Conservation (phyloP, 495 filamentous ascomycete genomes). For the Podospora fimiseda region DNA sequence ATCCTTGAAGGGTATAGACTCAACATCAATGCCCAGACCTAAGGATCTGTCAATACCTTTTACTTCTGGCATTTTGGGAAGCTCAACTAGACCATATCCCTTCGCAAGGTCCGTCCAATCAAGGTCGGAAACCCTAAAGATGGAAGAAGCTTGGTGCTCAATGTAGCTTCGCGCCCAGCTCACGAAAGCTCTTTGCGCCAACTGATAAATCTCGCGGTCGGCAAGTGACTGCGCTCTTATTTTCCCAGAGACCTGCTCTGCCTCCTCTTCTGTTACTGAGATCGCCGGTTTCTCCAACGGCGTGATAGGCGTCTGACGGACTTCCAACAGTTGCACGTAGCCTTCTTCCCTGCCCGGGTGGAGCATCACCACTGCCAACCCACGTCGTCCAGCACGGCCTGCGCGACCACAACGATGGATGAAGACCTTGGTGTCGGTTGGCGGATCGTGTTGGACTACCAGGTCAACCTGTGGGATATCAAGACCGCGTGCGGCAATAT, state of each 20-base stretch:
- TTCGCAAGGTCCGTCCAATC: slow-evolving; percentile 77
- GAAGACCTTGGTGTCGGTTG: slow-evolving; percentile 88
- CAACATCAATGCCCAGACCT: slow-evolving; percentile 78
- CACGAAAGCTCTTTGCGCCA: slow-evolving; percentile 84
- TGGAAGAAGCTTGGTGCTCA: slow-evolving; percentile 84
- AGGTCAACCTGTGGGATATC: slow-evolving; percentile 95
- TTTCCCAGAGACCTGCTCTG: slow-evolving; percentile 39
- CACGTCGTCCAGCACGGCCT: slow-evolving; percentile 78
- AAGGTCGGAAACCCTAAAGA: slow-evolving; percentile 77
- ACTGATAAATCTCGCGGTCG: slow-evolving; percentile 82
- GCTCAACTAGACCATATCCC: slow-evolving; percentile 70
- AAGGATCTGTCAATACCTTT: slow-evolving; percentile 65
- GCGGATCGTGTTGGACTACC: slow-evolving; percentile 87
- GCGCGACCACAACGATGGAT: slow-evolving; percentile 92
- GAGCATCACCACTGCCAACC: slow-evolving; percentile 78
- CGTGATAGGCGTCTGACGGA: slow-evolving; percentile 81
- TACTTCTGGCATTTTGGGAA: slow-evolving; percentile 94
- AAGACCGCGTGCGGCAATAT: slow-evolving; percentile 67
- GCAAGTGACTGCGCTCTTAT: slow-evolving; percentile 56
- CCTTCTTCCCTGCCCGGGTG: slow-evolving; percentile 79
- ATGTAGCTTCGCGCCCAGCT: slow-evolving; percentile 86
- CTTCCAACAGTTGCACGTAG: slow-evolving; percentile 78
- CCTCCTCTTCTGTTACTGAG: slow-evolving; percentile 50
- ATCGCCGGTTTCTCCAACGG: slow-evolving; percentile 48
- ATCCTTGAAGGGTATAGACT: slow-evolving; percentile 64